Percentiles rank a stretch among this genome's conserved stretches.
phyloP scores from a whole-genome alignment of 2,329 filamentous ascomycete species.

The Chaetothyriales sp. region DNA sequence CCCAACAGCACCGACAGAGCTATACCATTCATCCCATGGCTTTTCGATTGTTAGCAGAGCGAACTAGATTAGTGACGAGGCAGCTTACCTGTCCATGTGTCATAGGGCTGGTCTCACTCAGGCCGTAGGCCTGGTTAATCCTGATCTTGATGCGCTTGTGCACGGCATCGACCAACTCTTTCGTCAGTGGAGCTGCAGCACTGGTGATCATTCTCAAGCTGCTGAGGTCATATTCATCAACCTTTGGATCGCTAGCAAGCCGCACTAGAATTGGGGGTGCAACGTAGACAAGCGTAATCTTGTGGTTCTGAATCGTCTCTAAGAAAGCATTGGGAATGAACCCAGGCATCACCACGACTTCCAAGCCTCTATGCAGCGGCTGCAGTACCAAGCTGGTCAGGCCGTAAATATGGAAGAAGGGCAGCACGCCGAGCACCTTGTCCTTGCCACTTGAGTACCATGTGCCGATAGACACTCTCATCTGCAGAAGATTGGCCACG shows the following conservation, averaged over 20 bases:
- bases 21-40: slow-evolving; percentile 60
- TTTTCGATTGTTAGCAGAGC: slow-evolving; percentile 52
- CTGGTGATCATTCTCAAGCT: slow-evolving; percentile 71
- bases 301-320: slow-evolving; percentile 56
- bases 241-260: slow-evolving; percentile 61
- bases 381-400: slow-evolving; percentile 60
- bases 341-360: slow-evolving; percentile 57
- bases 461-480: slow-evolving; percentile 35
- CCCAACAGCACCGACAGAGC: slow-evolving; percentile 64
- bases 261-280: slow-evolving; percentile 72
- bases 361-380: slow-evolving; percentile 49
- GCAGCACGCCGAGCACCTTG: slow-evolving; percentile 61
- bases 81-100: slow-evolving; percentile 46
- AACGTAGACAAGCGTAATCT: slow-evolving; percentile 64
- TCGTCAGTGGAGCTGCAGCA: slow-evolving; percentile 70
- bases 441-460: slow-evolving; percentile 47
- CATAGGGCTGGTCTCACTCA: slow-evolving; percentile 72
- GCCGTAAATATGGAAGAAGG: slow-evolving; percentile 86
- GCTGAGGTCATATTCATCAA: slow-evolving; percentile 67
- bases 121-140: slow-evolving; percentile 83
- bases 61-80: slow-evolving; percentile 45
- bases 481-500: slow-evolving; percentile 54
- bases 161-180: slow-evolving; percentile 62
- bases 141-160: slow-evolving; percentile 59
- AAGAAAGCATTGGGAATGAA: slow-evolving; percentile 76